Evolutionary conservation across 768 basidiomycete genomes (phyloP).

Genomic region (Dioszegia aurantiaca): DNA sequence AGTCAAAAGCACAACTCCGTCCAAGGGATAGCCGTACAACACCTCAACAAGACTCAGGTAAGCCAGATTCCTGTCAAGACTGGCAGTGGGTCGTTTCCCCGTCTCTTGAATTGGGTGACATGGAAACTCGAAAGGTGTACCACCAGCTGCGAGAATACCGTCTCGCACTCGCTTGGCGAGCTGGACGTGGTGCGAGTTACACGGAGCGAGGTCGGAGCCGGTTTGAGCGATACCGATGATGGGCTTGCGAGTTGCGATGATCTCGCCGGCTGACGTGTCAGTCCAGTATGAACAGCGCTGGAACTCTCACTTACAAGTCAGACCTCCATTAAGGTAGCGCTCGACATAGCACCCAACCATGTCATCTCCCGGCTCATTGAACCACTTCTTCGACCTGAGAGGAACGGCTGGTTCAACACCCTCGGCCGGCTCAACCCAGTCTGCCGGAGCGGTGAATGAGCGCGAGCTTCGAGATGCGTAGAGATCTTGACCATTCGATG

Average conservation of each 20-base stretch:
- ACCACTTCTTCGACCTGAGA: slow-evolving; percentile 44
- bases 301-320: slow-evolving; percentile 23
- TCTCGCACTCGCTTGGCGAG: slow-evolving; percentile 50
- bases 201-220: slow-evolving; percentile 49
- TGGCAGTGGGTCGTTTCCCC: slow-evolving; percentile 48
- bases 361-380: slow-evolving; percentile 41
- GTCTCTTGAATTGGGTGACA: slow-evolving; percentile 53
- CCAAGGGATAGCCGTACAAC: slow-evolving; percentile 49
- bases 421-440: slow-evolving; percentile 27
- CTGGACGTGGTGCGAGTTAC: slow-evolving; percentile 47
- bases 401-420: slow-evolving; percentile 44
- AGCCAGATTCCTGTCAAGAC: slow-evolving; percentile 47
- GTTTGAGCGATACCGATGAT: slow-evolving; percentile 51
- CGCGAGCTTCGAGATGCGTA: slow-evolving; percentile 7
- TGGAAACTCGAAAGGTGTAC: slow-evolving; percentile 51
- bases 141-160: slow-evolving; percentile 50
- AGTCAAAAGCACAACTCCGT: slow-evolving; percentile 50
- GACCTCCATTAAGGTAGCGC: slow-evolving; percentile 42
- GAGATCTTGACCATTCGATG: slow-evolving; percentile 1
- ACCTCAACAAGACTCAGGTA: slow-evolving; percentile 49
- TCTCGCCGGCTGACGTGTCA: slow-evolving; percentile 18
- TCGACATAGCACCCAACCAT: slow-evolving; percentile 43
- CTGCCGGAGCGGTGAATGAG: slow-evolving; percentile 37
- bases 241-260: slow-evolving; percentile 31
- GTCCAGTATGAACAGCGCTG: neutral